Base-by-base conservation (phyloP, 2,329 filamentous ascomycete species). In the Achaetomium macrosporum region DNA sequence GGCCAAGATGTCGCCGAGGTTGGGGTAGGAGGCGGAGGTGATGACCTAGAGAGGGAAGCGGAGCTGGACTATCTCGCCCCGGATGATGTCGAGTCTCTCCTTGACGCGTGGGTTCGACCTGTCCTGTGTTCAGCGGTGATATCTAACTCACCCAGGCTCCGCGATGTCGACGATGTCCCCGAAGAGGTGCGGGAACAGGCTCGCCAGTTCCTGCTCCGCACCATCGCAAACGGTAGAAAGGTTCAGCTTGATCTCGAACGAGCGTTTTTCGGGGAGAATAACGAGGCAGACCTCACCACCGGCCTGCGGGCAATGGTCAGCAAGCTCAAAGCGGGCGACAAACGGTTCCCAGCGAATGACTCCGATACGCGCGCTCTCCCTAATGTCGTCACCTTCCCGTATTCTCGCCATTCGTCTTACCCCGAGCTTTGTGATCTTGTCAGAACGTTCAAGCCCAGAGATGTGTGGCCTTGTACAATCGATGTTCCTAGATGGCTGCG, bases 361-460 rank as follows among this genome's bases (percentile, higher is more conserved):
- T 20, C 43, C 1, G 33, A 47, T 16, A 3, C 42, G 1, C 51
- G 52, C 1, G 10, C 35, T 0, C 63, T 79, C 2, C 70, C 76
- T 0, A 70, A 61, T 12, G 63, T 63, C 0, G 79, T 84, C 3
- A 71, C 66, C 0, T 96, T 96, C 59, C 88, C 91, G 0, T 96
- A 91, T 64, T 92, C 92, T 0, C 81, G 92, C 1, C 92, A 97
- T 67, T 95, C 92, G 0, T 95, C 89, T 0, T 92, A 93, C 55
- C 72, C 75, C 0, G 92, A 96, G 65, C 77, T 95, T 2, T 86
- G 88, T 57, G 70, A 82, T 49, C 71, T 96, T 1, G 75, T 96
- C 1, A 66, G 73, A 3, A 73, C 76, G 0, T 87, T 96, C 61
- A 78, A 72, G 29, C 90, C 90, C 0, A 81, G 71, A 42, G 90